phyloP scores from a whole-genome alignment of 2,329 filamentous ascomycete species.

The Lasiodiplodia sp. region DNA sequence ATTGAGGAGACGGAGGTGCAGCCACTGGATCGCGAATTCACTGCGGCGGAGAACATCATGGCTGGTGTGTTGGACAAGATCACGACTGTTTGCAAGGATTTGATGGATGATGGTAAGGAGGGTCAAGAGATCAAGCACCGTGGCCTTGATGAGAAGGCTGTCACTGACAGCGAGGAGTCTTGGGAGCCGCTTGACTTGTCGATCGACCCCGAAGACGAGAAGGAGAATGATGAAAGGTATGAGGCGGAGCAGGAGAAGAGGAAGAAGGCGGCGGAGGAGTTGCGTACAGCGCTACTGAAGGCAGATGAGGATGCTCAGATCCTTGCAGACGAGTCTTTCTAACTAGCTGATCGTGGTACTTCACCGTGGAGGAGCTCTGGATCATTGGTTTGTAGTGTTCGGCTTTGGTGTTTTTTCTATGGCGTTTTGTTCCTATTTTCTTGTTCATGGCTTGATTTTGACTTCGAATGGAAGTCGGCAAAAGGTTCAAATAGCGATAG shows the following conservation, averaged over 20 bases:
- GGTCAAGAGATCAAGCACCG: background rate
- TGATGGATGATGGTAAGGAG: background rate
- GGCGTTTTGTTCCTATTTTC: too few species aligned
- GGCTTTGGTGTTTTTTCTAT: too few species aligned
- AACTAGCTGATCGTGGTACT: too few species aligned
- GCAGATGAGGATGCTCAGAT: background rate
- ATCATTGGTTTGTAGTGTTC: too few species aligned
- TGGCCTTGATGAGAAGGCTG: background rate
- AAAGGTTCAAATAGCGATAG: too few species aligned
- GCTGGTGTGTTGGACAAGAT: background rate
- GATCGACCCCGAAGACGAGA: background rate
- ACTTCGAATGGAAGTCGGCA: too few species aligned
- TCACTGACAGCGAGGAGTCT: too few species aligned
- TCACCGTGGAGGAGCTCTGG: too few species aligned
- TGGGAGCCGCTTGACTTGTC: background rate
- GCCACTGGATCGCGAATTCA: background rate
- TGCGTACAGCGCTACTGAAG: background rate
- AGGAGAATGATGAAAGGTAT: background rate
- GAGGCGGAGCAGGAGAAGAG: background rate
- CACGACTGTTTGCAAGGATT: background rate
- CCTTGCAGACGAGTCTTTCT: background rate
- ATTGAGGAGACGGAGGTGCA: background rate
- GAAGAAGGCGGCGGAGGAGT: background rate
- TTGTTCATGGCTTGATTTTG: too few species aligned
- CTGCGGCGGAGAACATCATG: background rate